A percentile compares a stretch with the other conserved stretches of the same genome.
phyloP scores from a whole-genome alignment of 2,329 filamentous ascomycete genomes.

The Paraphaeosphaeria sporulosa region DNA sequence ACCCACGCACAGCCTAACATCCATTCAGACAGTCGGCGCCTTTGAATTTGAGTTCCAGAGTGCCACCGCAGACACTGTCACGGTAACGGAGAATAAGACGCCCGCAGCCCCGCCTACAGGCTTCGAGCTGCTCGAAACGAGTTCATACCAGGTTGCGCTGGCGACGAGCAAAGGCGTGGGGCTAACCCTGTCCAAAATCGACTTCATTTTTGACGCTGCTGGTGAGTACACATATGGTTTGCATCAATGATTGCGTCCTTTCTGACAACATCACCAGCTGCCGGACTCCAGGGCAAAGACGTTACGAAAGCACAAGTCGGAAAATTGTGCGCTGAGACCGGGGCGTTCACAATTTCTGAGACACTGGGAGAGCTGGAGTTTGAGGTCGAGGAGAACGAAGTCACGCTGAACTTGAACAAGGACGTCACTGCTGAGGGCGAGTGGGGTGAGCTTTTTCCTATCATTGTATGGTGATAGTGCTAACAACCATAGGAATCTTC shows the following conservation, averaged over 20 bases:
- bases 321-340: conserved; percentile 26
- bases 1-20: background rate
- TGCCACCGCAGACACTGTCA: conserved; percentile 25
- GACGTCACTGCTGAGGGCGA: conserved; percentile 32
- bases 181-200: conserved; percentile 32
- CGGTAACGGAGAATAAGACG: conserved; percentile 29
- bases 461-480: background rate
- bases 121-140: conserved; percentile 31
- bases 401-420: conserved; percentile 33
- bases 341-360: conserved; percentile 28
- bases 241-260: too few relatives aligned
- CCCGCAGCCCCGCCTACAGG: conserved; percentile 25
- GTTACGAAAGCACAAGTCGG: conserved; percentile 30
- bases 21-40: conserved; percentile 25
- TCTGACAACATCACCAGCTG: conserved; percentile 13
- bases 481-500: background rate
- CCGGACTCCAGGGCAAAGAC: conserved; percentile 28
- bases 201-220: conserved; percentile 31
- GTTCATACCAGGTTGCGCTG: conserved; percentile 27
- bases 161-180: conserved; percentile 29
- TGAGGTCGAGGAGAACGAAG: conserved; percentile 33
- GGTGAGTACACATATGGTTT: too few relatives aligned
- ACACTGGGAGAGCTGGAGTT: conserved; percentile 31
- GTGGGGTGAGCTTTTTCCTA: conserved; percentile 25
- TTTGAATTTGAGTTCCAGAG: conserved; percentile 34